Base-by-base conservation (phyloP, 2,329 filamentous ascomycete genomes). In the Triangularia setosa region DNA sequence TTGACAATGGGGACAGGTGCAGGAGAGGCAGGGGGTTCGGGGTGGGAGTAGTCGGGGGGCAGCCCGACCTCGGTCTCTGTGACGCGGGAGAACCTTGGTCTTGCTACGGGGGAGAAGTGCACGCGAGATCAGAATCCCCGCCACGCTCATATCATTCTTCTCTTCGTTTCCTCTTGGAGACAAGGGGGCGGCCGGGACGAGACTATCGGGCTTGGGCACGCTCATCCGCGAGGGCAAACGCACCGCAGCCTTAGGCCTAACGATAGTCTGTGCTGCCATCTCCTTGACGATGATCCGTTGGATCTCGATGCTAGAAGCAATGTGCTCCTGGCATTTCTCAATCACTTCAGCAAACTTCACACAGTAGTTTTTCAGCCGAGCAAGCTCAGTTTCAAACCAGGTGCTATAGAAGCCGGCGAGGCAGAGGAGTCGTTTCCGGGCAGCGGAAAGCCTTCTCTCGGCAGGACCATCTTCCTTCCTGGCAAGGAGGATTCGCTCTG, bases 51-150 rank as follows among this genome's bases (percentile, higher is more conserved):
- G 57, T 44, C 57, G 40, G 57, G 33, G 57, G 57, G 33, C 30
- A 40, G 35, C 57, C 18, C 21, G 57, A 25, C 24, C 11, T 18
- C 57, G 18, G 57, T 59, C 57, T 59, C 57, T 59, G 33, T 59
- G 57, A 59, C 23, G 23, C n/a, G 57, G 57, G 57, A 59, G 57
- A 59, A 59, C 57, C 25, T 18, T 18, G 40, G 6, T 18, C 21
- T 21, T 48, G 40, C 40, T 48, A n/a, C 40, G 33, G 14, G 33
- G 16, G 14, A 1, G 3, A 7, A 12, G 40, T 8, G 18, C n/a
- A 2, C 5, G n/a, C 18, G n/a, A 18, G n/a, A 48, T 5, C 5
- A 18, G 8, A 5, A 48, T 48, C 40, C 21, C 40, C n/a, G 11
- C 7, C 40, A 48, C 40, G 40, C n/a, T 21, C n/a, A 48, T 18